These are phyloP conservation scores for Diutina siamensis DNA, from an alignment of 1,139 yeast species.

Conservation along the genomic window DNA sequence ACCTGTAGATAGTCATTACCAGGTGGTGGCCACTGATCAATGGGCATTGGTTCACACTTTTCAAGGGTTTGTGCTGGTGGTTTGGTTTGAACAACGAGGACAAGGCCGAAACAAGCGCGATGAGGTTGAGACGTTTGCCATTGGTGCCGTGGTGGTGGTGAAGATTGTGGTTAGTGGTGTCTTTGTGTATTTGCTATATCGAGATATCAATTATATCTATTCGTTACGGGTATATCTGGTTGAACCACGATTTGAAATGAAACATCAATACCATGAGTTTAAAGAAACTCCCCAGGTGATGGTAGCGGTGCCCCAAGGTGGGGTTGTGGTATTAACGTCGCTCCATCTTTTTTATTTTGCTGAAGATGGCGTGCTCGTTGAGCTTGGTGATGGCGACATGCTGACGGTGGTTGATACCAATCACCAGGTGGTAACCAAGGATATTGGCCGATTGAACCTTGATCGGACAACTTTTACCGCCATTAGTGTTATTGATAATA, in stretches of 20 bases:
- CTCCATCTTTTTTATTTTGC: constrained; percentile 25
- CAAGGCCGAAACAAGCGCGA: not conserved
- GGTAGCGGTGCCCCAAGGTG: constrained; percentile 18
- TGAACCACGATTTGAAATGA: constrained; percentile 10
- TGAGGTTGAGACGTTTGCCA: constrained; percentile 10
- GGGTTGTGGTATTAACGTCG: constrained; percentile 21
- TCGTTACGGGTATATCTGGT: constrained; percentile 21
- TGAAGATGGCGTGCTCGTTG: constrained; percentile 10
- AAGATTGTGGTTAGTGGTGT: constrained; percentile 13
- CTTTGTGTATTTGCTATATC: constrained; percentile 20
- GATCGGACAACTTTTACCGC: constrained; percentile 5
- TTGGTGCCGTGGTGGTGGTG: constrained; percentile 22
- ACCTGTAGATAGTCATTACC: not conserved
- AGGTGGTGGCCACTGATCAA: not conserved
- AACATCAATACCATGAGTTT: constrained; percentile 23
- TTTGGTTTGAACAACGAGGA: not conserved
- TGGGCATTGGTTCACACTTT: not conserved
- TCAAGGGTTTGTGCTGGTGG: constrained; percentile 2
- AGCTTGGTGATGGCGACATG: constrained; percentile 6
- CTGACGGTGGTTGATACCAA: constrained; percentile 5
- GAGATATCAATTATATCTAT: constrained; percentile 24
- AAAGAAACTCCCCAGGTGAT: constrained; percentile 22
- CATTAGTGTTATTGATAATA: constrained; percentile 7
- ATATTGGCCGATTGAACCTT: constrained; percentile 5
- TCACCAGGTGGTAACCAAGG: constrained; percentile 4